Evolutionary conservation across 805 yeast species (phyloP), one percentile per base, ranked within the genome.

Genomic region (Candida railenensis): DNA sequence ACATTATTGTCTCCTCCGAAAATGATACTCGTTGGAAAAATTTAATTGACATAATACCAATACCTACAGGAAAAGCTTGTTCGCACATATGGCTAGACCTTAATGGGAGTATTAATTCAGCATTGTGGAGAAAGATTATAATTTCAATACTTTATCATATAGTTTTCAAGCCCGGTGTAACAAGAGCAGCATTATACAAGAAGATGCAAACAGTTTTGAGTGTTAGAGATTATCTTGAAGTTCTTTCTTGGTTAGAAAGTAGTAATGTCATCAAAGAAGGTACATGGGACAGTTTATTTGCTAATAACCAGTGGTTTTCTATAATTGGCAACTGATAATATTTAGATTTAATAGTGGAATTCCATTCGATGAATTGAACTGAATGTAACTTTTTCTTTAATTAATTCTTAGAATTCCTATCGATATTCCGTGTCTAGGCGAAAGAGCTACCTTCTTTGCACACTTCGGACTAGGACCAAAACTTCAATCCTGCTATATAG

Each of bases 11-110:
- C n/a, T 22, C 42, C 16, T 34, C 22, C 22, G 22, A 39, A 14
- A 28, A 22, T 14, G 41, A 53, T 14, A 38, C 25, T 1, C 47
- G 53, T 3, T 58, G 67, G 1, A 69, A 81, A 1, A 76, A 82
- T 2, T 89, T 90, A 18, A 42, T 55, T n/a, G 37, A 22, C 1
- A 48, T 53, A 3, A 58, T 69, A 1, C 70, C 82, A 1, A 76
- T 83, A 2, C 90, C 91, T 0, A 51, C 69, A 7, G 85, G 84
- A 0, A 64, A 72, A 16, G 80, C 90, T 2, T 83, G 88, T 48
- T 78, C 86, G 2, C 77, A 78, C 34, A 60, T 85, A 7, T 89
- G 97, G 96, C 71, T 87, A 11, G 86, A 84, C 53, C 62, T 84
- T 33, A 62, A 69, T 28, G 92, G 95, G 1, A 62, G 72, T 22